Base-by-base conservation (phyloP, 2,329 filamentous ascomycete species). In the Arthrobotrys musiformis region DNA sequence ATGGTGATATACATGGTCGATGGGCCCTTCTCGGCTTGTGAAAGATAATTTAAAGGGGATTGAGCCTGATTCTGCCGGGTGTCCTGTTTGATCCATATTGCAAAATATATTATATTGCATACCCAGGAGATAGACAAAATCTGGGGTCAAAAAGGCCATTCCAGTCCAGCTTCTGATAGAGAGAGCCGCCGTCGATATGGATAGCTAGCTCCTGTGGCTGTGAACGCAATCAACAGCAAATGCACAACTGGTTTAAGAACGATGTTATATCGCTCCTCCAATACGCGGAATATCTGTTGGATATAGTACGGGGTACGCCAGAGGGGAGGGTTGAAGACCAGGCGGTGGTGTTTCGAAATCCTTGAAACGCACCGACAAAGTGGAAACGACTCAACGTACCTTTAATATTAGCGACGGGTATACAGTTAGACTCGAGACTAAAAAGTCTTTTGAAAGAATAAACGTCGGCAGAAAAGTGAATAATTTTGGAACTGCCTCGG, bases 41-140 rank as follows among this genome's bases (percentile, higher is more conserved):
- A 70, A 70, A 42, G 8, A 42, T 19, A 42, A 42, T 42, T 42
- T 42, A 42, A 30, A 50, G 22, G 40, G 44, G 30, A 58, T 69
- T 68, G 61, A 54, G 61, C 61, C 62, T 67, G 61, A 76, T 66
- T 50, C 37, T 58, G 72, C 56, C 64, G 48, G 70, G 58, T 46
- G 17, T 33, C 56, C 30, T 64, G 63, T 62, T 69, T 70, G 72
- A 70, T 64, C 48, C 63, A 76, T 33, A 76, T 76, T 76, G 64
- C 63, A 63, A 54, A 54, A 37, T 40, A 58, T 58, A 58, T 58
- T 58, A 58, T 19, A 26, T 58, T 40, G 33, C 54, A 58, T 58
- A 40, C 54, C 54, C 54, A 58, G 54, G 54, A 26, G 54, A 64
- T 56, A 61, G 44, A 48, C 19, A 68, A 58, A 37, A 46, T 69